Conservation (phyloP, 2,329 filamentous ascomycete species). For the Lecanosticta acicola region DNA sequence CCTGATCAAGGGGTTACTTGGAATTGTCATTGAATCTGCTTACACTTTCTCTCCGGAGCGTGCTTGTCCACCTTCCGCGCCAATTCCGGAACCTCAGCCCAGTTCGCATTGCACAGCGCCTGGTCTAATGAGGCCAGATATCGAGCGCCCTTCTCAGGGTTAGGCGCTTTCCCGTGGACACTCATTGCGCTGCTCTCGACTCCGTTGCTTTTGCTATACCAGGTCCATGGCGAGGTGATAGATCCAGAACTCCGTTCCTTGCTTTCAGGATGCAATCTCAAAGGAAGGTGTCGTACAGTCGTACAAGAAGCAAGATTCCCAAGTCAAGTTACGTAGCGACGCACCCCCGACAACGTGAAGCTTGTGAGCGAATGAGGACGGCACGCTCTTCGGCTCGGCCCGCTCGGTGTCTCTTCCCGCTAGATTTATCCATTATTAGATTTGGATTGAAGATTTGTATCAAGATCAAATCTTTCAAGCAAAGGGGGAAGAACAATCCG, state of each 20-base stretch:
- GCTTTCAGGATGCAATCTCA: neutral
- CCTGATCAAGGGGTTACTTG: too few species aligned
- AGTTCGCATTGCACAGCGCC: slow-evolving; percentile 81
- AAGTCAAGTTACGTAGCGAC: neutral
- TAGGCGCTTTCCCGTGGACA: slow-evolving; percentile 18
- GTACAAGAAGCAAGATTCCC: neutral
- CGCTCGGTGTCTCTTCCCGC: too few species aligned
- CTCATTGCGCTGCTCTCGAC: slow-evolving; percentile 21
- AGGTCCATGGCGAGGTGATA: slow-evolving; percentile 13
- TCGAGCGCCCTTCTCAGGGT: slow-evolving; percentile 61
- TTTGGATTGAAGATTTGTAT: neutral
- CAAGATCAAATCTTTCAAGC: neutral
- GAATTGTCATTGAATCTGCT: too few species aligned
- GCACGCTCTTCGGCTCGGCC: neutral
- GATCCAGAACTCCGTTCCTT: neutral
- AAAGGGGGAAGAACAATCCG: neutral
- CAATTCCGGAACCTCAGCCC: slow-evolving; percentile 80
- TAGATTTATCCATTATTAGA: too few species aligned
- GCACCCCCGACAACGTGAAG: neutral
- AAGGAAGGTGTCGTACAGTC: neutral
- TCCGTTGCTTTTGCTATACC: slow-evolving; percentile 13
- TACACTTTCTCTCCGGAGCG: slow-evolving; percentile 79
- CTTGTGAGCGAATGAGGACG: neutral
- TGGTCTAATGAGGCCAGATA: slow-evolving; percentile 80
- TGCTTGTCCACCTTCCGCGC: slow-evolving; percentile 93